phyloP scores from a whole-genome alignment of 371 early-diverging fungal species.

The Mucor mucedo region DNA sequence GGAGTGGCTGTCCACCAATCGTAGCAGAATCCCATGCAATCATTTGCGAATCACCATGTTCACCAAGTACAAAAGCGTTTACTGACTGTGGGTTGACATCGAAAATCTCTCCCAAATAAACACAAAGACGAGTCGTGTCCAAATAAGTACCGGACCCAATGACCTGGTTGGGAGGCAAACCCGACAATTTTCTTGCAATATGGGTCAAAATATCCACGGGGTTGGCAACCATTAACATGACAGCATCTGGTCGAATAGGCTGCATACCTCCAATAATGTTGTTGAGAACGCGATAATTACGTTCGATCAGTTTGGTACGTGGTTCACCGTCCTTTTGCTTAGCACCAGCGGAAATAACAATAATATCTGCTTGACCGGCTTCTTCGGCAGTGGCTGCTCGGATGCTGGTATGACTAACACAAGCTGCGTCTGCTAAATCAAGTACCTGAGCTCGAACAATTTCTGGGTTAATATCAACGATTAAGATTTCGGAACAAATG shows the following conservation, averaged over 20 bases:
- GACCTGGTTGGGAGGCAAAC: slow-evolving; percentile 78
- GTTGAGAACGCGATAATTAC: slow-evolving; percentile 80
- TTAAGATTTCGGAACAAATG: slow-evolving; percentile 71
- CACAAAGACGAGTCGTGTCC: slow-evolving; percentile 80
- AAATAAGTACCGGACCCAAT: slow-evolving; percentile 89
- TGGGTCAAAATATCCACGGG: slow-evolving; percentile 84
- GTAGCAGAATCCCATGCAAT: slow-evolving; percentile 80
- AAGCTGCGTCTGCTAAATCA: slow-evolving; percentile 80
- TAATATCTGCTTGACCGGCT: slow-evolving; percentile 84
- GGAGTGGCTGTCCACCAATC: slow-evolving; percentile 76
- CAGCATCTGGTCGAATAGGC: slow-evolving; percentile 74
- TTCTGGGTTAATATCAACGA: slow-evolving; percentile 72
- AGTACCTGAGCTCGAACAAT: slow-evolving; percentile 76
- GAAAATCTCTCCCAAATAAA: slow-evolving; percentile 63
- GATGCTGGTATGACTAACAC: slow-evolving; percentile 68
- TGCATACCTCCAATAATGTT: slow-evolving; percentile 73
- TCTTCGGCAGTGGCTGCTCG: slow-evolving; percentile 66
- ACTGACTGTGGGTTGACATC: slow-evolving; percentile 71
- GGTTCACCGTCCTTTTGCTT: slow-evolving; percentile 82
- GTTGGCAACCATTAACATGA: slow-evolving; percentile 82
- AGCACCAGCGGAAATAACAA: slow-evolving; percentile 89
- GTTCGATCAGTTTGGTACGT: slow-evolving; percentile 74
- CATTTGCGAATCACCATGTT: slow-evolving; percentile 89
- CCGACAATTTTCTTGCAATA: slow-evolving; percentile 82
- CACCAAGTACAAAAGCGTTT: slow-evolving; percentile 85